Conservation (phyloP, 352 stramenopile species). For the Phytophthora tentaculata region DNA sequence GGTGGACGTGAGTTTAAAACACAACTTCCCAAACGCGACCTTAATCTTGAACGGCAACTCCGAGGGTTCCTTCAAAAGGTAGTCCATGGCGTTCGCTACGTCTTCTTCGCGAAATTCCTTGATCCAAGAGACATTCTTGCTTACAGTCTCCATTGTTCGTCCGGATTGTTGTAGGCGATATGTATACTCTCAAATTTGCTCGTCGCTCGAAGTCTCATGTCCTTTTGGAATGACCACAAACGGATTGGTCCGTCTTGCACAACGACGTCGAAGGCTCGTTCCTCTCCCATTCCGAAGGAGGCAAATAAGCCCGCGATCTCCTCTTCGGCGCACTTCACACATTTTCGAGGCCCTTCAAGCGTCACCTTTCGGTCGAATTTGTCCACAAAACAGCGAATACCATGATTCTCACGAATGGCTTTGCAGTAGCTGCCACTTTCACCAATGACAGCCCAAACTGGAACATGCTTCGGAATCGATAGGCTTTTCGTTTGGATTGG, state of each 20-base stretch:
- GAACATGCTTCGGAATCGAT: constrained; percentile 38
- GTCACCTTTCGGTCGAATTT: constrained; percentile 32
- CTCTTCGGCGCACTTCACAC: constrained; percentile 24
- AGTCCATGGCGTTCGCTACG: constrained; percentile 25
- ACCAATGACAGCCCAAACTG: constrained; percentile 48
- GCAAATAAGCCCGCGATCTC: constrained; percentile 37
- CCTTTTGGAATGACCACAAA: constrained; percentile 42
- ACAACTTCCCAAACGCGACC: constrained; percentile 40
- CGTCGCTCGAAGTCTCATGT: constrained; percentile 17
- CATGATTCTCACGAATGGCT: constrained; percentile 28
- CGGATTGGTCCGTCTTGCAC: constrained; percentile 25
- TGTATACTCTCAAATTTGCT: constrained; percentile 19
- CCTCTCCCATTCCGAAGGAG: constrained; percentile 3
- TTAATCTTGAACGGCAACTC: constrained; percentile 22
- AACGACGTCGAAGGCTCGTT: constrained; percentile 35
- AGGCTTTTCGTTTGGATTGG: constrained; percentile 27
- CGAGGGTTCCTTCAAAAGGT: constrained; percentile 24
- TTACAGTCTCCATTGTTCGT: constrained; percentile 18
- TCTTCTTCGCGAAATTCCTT: constrained; percentile 24
- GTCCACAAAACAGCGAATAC: constrained; percentile 40
- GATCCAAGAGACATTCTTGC: constrained; percentile 27
- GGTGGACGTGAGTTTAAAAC: constrained; percentile 37
- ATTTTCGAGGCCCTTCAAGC: constrained; percentile 19
- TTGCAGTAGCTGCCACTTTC: constrained; percentile 46
- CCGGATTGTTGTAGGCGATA: constrained; percentile 36